Percentiles rank a stretch among this genome's conserved stretches.
These are phyloP conservation scores for Saccharum officinarum DNA, from an alignment of 176 grass and related monocot species.

Conservation along the genomic window DNA sequence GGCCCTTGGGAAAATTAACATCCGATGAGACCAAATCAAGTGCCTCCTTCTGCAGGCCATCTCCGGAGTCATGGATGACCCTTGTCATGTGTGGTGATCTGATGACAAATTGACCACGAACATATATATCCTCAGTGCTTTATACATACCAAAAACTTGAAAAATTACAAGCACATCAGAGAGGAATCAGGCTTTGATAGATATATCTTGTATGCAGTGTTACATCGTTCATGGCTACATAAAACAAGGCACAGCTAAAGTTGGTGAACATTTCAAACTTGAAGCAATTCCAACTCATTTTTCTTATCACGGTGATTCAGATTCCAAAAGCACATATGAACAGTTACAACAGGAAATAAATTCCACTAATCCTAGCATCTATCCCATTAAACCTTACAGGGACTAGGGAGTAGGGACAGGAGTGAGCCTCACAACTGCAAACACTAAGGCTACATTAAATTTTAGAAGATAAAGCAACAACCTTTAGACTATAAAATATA, in stretches of 20 bases:
- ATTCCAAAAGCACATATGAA: background rate
- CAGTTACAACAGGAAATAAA: background rate
- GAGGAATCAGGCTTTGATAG: background rate
- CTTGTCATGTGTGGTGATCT: conserved; percentile 65
- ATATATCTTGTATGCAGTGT: background rate
- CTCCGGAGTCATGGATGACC: conserved; percentile 68
- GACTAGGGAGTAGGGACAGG: background rate
- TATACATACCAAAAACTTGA: background rate
- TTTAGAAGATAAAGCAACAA: background rate
- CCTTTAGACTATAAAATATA: conserved; percentile 3
- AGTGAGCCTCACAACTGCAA: background rate
- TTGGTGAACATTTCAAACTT: background rate
- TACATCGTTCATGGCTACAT: background rate
- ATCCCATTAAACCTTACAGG: background rate
- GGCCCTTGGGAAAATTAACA: conserved; percentile 79
- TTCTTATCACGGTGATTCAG: background rate
- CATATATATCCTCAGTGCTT: background rate
- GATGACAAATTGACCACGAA: background rate
- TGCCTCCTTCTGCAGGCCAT: conserved; percentile 69
- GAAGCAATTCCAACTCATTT: background rate
- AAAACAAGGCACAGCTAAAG: background rate
- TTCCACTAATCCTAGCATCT: background rate
- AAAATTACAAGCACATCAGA: background rate
- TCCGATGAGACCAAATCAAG: conserved; percentile 71
- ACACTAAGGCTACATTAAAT: background rate